Conservation (phyloP, 192 early-diverging fungal genomes). For the Mortierella claussenii region DNA sequence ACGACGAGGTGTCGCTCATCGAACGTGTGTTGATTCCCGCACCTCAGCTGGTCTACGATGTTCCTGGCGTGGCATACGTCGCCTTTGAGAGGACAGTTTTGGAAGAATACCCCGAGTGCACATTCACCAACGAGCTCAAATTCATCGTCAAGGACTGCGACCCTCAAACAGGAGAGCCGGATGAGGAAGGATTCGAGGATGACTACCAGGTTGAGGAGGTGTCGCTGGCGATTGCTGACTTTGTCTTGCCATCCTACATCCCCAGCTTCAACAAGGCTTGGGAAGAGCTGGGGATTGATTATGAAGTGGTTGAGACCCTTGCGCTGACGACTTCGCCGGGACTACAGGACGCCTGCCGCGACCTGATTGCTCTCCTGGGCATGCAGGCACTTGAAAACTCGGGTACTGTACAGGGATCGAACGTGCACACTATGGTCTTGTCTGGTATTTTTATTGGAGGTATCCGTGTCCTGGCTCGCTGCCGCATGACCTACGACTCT, state of each 20-base stretch:
- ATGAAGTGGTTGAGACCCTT: constrained; percentile 89
- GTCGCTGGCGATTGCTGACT: constrained; percentile 87
- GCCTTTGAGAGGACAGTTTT: constrained; percentile 79
- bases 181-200: constrained; percentile 94
- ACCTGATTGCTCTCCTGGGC: constrained; percentile 83
- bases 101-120: constrained; percentile 66
- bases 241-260: constrained; percentile 88
- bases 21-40: constrained; percentile 81
- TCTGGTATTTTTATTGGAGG: constrained; percentile 91
- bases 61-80: constrained; percentile 84
- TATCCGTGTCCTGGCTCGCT: constrained; percentile 76
- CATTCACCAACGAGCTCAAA: constrained; percentile 88
- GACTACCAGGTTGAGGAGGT: constrained; percentile 94
- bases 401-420: constrained; percentile 72
- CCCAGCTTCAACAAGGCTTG: constrained; percentile 82
- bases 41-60: constrained; percentile 77
- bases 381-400: constrained; percentile 88
- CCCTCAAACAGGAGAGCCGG: constrained; percentile 89
- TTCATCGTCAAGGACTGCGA: constrained; percentile 97
- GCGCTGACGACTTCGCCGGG: constrained; percentile 79
- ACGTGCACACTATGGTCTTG: constrained; percentile 86
- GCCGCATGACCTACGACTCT: constrained; percentile 89
- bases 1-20: constrained; percentile 66
- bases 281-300: constrained; percentile 78
- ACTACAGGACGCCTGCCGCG: constrained; percentile 77